phyloP scores from a whole-genome alignment of 495 filamentous ascomycete genomes.

The Pyronema omphalodes region DNA sequence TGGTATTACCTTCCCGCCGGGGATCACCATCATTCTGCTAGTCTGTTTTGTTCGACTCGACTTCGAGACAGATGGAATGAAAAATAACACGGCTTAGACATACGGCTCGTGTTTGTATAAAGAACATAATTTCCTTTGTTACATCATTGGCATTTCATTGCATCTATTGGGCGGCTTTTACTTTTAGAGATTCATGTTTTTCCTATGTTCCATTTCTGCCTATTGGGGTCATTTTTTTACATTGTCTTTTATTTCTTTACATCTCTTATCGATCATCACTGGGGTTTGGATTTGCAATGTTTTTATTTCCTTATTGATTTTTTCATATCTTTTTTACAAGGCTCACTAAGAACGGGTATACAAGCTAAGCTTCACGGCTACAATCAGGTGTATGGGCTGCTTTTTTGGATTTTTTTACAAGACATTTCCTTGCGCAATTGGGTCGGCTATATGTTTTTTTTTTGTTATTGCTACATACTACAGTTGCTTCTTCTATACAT shows the following conservation, averaged over 20 bases:
- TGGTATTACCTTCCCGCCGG: slow-evolving; percentile 19
- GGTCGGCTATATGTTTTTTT: neutral
- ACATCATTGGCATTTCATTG: neutral
- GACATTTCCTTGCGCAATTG: neutral
- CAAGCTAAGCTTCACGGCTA: neutral
- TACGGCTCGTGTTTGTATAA: neutral
- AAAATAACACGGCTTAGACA: neutral
- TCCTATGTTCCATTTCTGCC: no score
- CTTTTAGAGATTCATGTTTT: neutral
- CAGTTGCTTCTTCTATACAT: neutral
- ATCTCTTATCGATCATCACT: slow-evolving; percentile 1
- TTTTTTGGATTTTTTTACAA: neutral
- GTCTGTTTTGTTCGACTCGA: no score
- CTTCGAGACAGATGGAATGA: neutral
- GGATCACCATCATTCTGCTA: slow-evolving; percentile 17
- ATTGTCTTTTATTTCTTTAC: neutral
- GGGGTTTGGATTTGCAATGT: slow-evolving; percentile 1
- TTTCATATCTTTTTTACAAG: neutral
- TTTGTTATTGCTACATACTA: neutral
- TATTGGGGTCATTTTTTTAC: neutral
- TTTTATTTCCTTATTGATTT: neutral
- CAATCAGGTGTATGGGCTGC: slow-evolving; percentile 4
- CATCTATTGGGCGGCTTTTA: slow-evolving; percentile 1
- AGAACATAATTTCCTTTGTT: slow-evolving; percentile 1
- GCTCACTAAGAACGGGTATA: slow-evolving; percentile 3